Base-by-base conservation (phyloP, 1,284 basidiomycete genomes). In the Cystobasidiaceae sp. region DNA sequence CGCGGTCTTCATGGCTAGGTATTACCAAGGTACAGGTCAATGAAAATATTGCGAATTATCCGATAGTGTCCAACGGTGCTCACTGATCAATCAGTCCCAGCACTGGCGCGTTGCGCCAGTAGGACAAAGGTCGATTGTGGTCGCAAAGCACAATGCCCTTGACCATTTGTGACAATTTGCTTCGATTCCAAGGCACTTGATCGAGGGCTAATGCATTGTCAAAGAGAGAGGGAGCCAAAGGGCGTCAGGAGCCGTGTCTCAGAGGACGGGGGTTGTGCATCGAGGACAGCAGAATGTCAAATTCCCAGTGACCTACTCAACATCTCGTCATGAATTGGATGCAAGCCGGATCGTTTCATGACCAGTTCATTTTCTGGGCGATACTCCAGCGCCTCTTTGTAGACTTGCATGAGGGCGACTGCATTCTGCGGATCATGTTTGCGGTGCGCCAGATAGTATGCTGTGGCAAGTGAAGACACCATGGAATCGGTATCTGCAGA, bases 331-430 rank as follows among this genome's bases (percentile, higher is more conserved):
- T 75, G 74, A 13, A 73, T 73, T 0, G 70, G 68, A 19, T 58
- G 61, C 74, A 75, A 72, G 45, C 70, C 71, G 17, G 69, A 60
- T 44, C 70, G 70, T 33, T 69, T 64, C 28, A 74, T 58, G 2
- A 72, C 72, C 23, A 74, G 68, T 56, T 71, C 69, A 68, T 75
- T 75, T 67, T 75, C 74, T 3, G 73, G 74, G 25, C 74, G 68
- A 28, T 74, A 61, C 15, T 72, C 71, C 19, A 75, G 60, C 9
- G 73, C 73, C 30, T 73, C 72, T 11, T 66, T 39, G 11, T 71
- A 70, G 5, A 73, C 73, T 51, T 75, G 74, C 0, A 75, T 64
- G 0, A 75, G 66, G 0, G 73, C 74, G 15, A 75, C 62, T 17
- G 71, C 70, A n/a, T 54, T 52, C 17, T 55, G 25, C 7, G 58